phyloP scores from a whole-genome alignment of 345 rosid species.

The Eucalyptus victrix region DNA sequence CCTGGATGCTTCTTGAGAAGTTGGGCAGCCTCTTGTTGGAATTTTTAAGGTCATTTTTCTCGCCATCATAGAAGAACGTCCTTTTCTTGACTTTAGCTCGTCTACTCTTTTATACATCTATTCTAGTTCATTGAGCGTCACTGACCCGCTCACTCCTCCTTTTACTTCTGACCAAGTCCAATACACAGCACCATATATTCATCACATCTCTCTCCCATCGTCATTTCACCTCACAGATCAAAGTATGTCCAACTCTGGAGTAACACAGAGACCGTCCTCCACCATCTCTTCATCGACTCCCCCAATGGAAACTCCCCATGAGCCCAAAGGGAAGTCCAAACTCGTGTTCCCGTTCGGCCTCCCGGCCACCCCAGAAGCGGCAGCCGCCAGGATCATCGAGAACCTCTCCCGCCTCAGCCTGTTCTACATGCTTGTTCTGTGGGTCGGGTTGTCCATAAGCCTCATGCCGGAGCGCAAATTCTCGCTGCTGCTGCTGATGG shows the following conservation, averaged over 20 bases:
- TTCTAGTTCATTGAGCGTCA: neutral
- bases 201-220: neutral
- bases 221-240: neutral
- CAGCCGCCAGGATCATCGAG: neutral
- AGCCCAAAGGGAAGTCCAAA: neutral
- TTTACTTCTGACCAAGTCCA: neutral
- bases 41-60: neutral
- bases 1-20: neutral
- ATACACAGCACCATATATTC: neutral
- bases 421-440: conserved; percentile 6
- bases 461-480: conserved; percentile 2
- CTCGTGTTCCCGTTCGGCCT: neutral
- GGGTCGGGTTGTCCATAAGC: conserved; percentile 7
- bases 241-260: neutral
- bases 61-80: neutral
- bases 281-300: neutral
- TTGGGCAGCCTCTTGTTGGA: neutral
- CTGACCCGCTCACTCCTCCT: neutral
- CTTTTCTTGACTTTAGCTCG: neutral
- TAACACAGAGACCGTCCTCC: neutral
- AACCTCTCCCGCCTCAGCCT: conserved; percentile 3
- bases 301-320: neutral
- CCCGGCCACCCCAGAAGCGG: conserved; percentile 1
- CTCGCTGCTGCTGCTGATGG: neutral
- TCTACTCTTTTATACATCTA: neutral